These are phyloP conservation scores for Hyparrhenia diplandra DNA, from an alignment of 176 grass and related monocot species.

Conservation along the genomic window DNA sequence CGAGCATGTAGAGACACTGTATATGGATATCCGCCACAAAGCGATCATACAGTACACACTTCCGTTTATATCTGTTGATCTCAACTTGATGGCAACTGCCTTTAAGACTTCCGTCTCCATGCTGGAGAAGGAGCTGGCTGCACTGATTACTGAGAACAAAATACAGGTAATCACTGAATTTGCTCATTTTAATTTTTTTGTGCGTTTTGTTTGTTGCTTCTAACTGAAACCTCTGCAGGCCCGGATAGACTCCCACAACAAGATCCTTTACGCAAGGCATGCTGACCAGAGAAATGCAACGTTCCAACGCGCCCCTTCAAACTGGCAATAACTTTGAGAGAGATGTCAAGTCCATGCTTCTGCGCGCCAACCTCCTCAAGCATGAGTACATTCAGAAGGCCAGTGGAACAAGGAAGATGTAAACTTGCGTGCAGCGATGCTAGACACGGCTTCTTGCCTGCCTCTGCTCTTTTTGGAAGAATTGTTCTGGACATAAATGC, in stretches of 20 bases:
- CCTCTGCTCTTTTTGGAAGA: neutral
- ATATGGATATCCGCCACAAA: slow-evolving; percentile 74
- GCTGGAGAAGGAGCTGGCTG: slow-evolving; percentile 91
- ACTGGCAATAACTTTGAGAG: slow-evolving; percentile 84
- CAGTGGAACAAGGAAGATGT: slow-evolving; percentile 39
- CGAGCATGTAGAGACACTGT: slow-evolving; percentile 57
- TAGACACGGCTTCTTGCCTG: neutral
- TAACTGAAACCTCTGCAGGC: slow-evolving; percentile 53
- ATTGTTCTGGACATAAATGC: slow-evolving; percentile 3
- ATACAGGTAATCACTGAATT: slow-evolving; percentile 55
- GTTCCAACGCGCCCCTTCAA: slow-evolving; percentile 76
- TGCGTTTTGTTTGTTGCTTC: neutral
- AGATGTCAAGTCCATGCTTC: slow-evolving; percentile 76
- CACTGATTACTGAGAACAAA: slow-evolving; percentile 73
- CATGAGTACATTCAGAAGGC: slow-evolving; percentile 55
- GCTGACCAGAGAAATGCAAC: slow-evolving; percentile 81
- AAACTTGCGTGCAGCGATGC: neutral
- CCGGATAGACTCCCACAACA: slow-evolving; percentile 97
- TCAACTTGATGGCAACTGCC: slow-evolving; percentile 83
- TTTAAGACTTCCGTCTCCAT: slow-evolving; percentile 74
- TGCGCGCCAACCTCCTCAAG: slow-evolving; percentile 90
- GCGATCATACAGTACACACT: slow-evolving; percentile 92
- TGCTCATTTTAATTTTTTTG: neutral
- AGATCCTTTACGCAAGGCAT: slow-evolving; percentile 86
- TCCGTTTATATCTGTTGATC: slow-evolving; percentile 95